These are phyloP conservation scores for Wickerhamomyces rabaulensis DNA, from an alignment of 805 yeast genomes.

Conservation along the genomic window DNA sequence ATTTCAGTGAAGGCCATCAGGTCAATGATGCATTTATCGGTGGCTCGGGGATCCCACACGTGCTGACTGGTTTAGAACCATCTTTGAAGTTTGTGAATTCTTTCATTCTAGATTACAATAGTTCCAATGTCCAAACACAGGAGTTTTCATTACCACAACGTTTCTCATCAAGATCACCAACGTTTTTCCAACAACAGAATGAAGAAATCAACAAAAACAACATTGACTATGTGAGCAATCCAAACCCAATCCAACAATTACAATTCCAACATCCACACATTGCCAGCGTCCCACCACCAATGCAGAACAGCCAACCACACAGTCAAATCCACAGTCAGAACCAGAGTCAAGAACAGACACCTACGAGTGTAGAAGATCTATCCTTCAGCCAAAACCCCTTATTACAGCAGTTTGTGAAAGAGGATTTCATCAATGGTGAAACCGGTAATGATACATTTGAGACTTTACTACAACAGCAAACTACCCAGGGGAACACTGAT, in stretches of 20 bases:
- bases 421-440: conserved; percentile 2
- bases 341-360: not conserved
- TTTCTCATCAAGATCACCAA: conserved; percentile 16
- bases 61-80: conserved; percentile 51
- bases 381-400: conserved; percentile 3
- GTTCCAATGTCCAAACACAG: conserved; percentile 25
- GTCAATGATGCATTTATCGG: conserved; percentile 63
- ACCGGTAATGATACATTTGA: not conserved
- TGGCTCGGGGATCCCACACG: conserved; percentile 63
- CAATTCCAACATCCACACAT: not conserved
- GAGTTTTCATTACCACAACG: conserved; percentile 22
- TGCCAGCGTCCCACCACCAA: not conserved
- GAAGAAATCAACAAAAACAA: not conserved
- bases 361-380: not conserved
- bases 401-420: conserved; percentile 8
- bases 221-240: conserved; percentile 9
- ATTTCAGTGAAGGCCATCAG: conserved; percentile 79
- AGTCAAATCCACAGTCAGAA: not conserved
- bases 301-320: not conserved
- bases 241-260: conserved; percentile 4
- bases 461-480: not conserved
- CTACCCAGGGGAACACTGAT: not conserved
- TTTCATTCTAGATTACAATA: conserved; percentile 43
- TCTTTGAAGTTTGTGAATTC: conserved; percentile 50
- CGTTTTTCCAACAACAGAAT: conserved; percentile 4